A percentile compares a stretch with the other conserved stretches of the same genome.
phyloP scores from a whole-genome alignment of 768 basidiomycete species.

The Leccinum barrowsii region DNA sequence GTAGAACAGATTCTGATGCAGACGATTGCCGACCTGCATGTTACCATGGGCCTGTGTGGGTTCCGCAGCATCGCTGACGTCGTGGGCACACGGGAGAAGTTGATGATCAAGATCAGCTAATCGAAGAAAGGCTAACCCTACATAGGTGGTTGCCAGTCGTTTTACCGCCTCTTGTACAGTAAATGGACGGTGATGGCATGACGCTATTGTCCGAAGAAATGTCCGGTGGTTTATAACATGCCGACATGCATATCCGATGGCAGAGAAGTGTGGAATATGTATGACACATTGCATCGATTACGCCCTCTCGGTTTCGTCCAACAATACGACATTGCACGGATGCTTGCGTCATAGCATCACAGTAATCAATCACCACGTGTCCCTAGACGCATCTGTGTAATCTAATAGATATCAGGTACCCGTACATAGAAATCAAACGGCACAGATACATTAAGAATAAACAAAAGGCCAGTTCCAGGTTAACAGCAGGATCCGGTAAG shows the following conservation, averaged over 20 bases:
- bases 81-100: conserved; percentile 32
- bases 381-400: neutral
- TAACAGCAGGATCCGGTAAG: conserved; percentile 20
- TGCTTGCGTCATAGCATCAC: neutral
- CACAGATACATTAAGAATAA: conserved; percentile 25
- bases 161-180: neutral
- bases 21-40: conserved; percentile 41
- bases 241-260: neutral
- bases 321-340: neutral
- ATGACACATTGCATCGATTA: neutral
- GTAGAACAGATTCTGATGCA: conserved; percentile 46
- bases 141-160: neutral
- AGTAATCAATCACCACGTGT: neutral
- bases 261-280: neutral
- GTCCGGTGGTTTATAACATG: neutral
- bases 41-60: conserved; percentile 43
- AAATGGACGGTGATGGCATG: neutral
- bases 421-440: neutral
- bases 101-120: conserved; percentile 28
- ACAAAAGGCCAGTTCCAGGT: neutral
- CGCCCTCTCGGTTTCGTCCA: neutral
- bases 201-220: neutral
- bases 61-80: conserved; percentile 36
- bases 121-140: neutral
- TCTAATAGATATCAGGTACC: neutral